Evolutionary conservation across 139 green algal species (phyloP).

Genomic region (Coelastrella sp.): DNA sequence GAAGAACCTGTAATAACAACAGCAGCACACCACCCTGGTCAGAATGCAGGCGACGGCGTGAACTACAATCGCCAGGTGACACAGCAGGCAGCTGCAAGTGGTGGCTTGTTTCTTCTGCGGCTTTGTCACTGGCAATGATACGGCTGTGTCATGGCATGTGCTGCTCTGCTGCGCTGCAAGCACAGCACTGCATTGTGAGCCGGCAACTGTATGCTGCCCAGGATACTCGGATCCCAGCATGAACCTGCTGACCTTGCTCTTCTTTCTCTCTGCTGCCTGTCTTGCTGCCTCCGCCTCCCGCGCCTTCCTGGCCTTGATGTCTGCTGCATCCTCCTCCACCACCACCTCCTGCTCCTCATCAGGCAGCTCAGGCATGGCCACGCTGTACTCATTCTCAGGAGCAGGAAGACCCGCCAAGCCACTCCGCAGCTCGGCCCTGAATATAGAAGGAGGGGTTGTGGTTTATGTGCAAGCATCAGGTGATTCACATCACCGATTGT

Average conservation of each 20-base stretch:
- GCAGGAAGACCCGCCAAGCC: conserved; percentile 82
- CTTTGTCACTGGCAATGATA: too few relatives aligned
- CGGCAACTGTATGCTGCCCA: neutral
- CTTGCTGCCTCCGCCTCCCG: conserved; percentile 67
- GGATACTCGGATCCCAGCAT: neutral
- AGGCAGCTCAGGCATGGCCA: conserved; percentile 78
- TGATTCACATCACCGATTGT: neutral
- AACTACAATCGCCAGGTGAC: too few relatives aligned
- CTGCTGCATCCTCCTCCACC: conserved; percentile 88
- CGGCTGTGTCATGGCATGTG: too few relatives aligned
- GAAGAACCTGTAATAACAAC: conserved; percentile 65
- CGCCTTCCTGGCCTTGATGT: conserved; percentile 64
- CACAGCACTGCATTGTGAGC: neutral
- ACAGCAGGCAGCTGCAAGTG: too few relatives aligned
- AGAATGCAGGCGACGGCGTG: too few relatives aligned
- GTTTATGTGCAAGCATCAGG: neutral
- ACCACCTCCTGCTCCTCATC: conserved; percentile 53
- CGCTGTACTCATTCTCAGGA: conserved; percentile 93
- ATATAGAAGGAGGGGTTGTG: neutral
- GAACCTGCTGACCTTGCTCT: conserved; percentile 44
- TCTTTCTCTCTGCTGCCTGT: conserved; percentile 62
- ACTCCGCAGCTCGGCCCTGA: conserved; percentile 67
- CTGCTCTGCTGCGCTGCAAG: neutral
- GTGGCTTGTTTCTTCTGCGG: too few relatives aligned
- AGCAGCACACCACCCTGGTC: neutral